These are phyloP conservation scores for Naganishia kalamii DNA, from an alignment of 768 basidiomycete genomes.

Conservation along the genomic window DNA sequence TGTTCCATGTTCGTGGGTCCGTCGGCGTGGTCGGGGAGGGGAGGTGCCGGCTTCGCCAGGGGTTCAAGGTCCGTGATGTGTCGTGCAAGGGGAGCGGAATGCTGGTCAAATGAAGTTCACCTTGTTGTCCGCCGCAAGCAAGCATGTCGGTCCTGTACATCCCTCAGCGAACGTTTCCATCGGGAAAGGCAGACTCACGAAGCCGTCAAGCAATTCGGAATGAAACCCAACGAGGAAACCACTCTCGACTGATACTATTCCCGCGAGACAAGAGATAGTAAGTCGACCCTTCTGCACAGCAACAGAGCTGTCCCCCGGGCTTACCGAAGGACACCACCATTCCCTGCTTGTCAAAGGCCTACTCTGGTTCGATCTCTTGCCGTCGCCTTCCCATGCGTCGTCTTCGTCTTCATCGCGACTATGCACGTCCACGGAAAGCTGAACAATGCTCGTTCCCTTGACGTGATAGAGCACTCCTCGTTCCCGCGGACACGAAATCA, in stretches of 20 bases:
- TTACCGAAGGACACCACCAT: slow-evolving; percentile 16
- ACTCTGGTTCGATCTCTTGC: neutral
- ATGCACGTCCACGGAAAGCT: slow-evolving; percentile 35
- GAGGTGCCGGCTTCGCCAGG: neutral
- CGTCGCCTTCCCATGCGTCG: neutral
- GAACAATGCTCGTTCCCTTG: slow-evolving; percentile 54
- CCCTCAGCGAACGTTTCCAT: neutral
- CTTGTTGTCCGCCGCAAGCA: slow-evolving; percentile 44
- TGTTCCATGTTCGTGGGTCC: slow-evolving; percentile 21
- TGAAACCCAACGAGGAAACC: slow-evolving; percentile 26
- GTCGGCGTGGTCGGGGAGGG: neutral
- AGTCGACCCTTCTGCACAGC: slow-evolving; percentile 7
- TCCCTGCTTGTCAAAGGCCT: slow-evolving; percentile 10
- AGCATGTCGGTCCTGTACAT: slow-evolving; percentile 25
- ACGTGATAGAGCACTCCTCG: slow-evolving; percentile 63
- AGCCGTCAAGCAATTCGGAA: slow-evolving; percentile 36
- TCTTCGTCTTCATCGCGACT: neutral
- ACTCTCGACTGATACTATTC: neutral
- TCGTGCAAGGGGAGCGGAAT: slow-evolving; percentile 25
- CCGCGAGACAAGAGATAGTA: slow-evolving; percentile 17
- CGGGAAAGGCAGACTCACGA: slow-evolving; percentile 1
- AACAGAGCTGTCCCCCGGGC: neutral
- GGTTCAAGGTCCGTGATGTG: neutral
- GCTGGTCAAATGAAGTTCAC: slow-evolving; percentile 39
- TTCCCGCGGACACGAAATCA: slow-evolving; percentile 66